Evolutionary conservation across 106 monocot genomes (phyloP).

Genomic region (Phalaenopsis equestris): DNA sequence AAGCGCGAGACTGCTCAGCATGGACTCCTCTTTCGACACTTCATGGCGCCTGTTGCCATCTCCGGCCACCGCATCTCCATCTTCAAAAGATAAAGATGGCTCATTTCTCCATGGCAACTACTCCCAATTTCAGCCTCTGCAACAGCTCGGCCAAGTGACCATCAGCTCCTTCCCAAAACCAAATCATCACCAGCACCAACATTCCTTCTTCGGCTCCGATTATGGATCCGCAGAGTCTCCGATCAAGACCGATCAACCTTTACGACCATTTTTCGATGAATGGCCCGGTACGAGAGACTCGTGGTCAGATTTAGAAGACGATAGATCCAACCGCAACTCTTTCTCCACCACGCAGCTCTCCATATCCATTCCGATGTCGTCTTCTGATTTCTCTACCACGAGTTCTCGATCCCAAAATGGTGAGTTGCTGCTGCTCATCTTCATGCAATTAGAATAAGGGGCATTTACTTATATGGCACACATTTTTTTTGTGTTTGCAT

Average conservation of each 20-base stretch:
- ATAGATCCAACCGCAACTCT: slow-evolving; percentile 32
- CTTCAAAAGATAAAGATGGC: slow-evolving; percentile 17
- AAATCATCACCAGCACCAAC: slow-evolving; percentile 17
- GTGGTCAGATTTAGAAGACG: slow-evolving; percentile 63
- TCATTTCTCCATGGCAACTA: slow-evolving; percentile 27
- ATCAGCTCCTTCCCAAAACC: slow-evolving; percentile 34
- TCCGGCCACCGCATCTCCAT: slow-evolving; percentile 13
- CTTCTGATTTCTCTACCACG: slow-evolving; percentile 71
- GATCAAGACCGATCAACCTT: slow-evolving; percentile 35
- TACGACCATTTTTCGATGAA: slow-evolving; percentile 73
- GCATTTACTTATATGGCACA: too few relatives aligned
- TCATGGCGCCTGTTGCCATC: slow-evolving; percentile 50
- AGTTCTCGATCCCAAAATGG: slow-evolving; percentile 62
- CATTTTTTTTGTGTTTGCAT: too few relatives aligned
- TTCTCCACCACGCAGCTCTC: slow-evolving; percentile 75
- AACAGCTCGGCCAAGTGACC: slow-evolving; percentile 29
- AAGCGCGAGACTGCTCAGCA: slow-evolving; percentile 29
- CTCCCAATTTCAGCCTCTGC: slow-evolving; percentile 29
- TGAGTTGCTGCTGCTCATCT: slow-evolving; percentile 5
- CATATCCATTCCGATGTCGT: slow-evolving; percentile 75
- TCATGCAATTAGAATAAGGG: background rate
- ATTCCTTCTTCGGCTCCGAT: slow-evolving; percentile 35
- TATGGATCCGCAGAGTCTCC: slow-evolving; percentile 23
- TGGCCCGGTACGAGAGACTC: slow-evolving; percentile 58
- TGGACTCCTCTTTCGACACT: slow-evolving; percentile 36